Conservation (phyloP, 352 stramenopile genomes). For the Phytophthora parvispora region DNA sequence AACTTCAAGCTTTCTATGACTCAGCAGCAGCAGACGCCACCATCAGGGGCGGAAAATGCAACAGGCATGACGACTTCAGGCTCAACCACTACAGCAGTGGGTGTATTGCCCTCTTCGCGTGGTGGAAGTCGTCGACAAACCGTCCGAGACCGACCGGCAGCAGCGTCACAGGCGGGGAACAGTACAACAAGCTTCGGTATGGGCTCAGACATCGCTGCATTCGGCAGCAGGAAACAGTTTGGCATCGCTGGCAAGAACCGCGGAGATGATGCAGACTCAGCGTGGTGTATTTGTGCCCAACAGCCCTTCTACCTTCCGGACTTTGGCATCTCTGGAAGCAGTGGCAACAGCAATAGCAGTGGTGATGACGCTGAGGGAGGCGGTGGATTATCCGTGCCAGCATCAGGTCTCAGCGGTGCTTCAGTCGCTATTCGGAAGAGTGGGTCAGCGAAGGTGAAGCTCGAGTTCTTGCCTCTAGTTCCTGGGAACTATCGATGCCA, state of each 20-base stretch:
- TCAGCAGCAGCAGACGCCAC: conserved; percentile 41
- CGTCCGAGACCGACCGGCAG: not conserved
- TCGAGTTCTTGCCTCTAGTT: conserved; percentile 92
- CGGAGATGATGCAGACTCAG: conserved; percentile 52
- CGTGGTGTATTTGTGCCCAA: conserved; percentile 75
- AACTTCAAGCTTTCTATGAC: conserved; percentile 84
- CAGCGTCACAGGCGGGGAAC: conserved; percentile 3
- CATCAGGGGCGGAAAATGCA: conserved; percentile 2
- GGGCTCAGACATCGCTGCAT: not conserved
- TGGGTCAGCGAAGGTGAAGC: conserved; percentile 67
- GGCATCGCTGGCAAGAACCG: conserved; percentile 28
- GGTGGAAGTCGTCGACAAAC: conserved; percentile 19
- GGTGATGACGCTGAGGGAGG: conserved; percentile 12
- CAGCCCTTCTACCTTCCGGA: conserved; percentile 84
- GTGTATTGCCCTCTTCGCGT: conserved; percentile 15
- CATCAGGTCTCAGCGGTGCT: conserved; percentile 24
- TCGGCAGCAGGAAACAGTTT: conserved; percentile 5
- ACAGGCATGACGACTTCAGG: conserved; percentile 1
- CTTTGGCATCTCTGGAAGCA: conserved; percentile 47
- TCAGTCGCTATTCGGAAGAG: conserved; percentile 58
- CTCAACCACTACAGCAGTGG: not conserved
- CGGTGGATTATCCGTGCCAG: conserved; percentile 9
- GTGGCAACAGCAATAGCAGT: conserved; percentile 22
- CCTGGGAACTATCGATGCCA: conserved; percentile 93
- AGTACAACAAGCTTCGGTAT: conserved; percentile 15